Base-by-base conservation (phyloP, 345 rosid species). In the Erysimum cheiranthoides region DNA sequence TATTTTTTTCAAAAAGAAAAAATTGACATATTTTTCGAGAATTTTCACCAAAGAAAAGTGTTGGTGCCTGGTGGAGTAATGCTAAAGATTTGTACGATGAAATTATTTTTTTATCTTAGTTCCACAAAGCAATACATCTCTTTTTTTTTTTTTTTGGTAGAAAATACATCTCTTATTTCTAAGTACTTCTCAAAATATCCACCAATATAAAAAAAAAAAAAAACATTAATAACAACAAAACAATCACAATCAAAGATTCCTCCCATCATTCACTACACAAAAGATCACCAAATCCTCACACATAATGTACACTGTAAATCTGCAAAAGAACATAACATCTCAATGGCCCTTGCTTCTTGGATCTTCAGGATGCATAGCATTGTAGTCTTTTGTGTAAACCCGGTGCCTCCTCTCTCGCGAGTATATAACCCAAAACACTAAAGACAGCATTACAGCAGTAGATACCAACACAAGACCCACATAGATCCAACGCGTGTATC, bases 361-460 rank as follows among this genome's bases (percentile, higher is more conserved):
- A 74, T 74, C 78, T 61, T 67, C 81, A 14, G 76, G 4, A 18
- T 61, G 68, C 78, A 73, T 59, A 57, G 81, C 61, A 60, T 66
- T 42, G 28, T 79, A 79, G 70, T 82, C 82, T 80, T 86, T 92
- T 1, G 96, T 84, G 79, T 90, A 88, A 8, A 85, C 90, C 3
- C 98, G 90, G 69, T 95, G 98, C 73, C 92, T 77, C 35, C 97
- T 80, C 83, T 95, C 97, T 40, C 97, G 71, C 4, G 98, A 89
- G 17, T 95, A 93, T 17, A 95, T 78, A 34, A 95, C 89, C 98
- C 98, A 95, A 84, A 95, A 92, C 77, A 95, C 85, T 70, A 95
- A 62, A 14, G 98, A 95, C 31, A 89, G 80, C 99, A 95, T 92
- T 35, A 92, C 98, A 4, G 93, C 92, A 5, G 84, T 85, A 6